Conservation (phyloP, 805 yeast genomes). For the Ogataea minuta region DNA sequence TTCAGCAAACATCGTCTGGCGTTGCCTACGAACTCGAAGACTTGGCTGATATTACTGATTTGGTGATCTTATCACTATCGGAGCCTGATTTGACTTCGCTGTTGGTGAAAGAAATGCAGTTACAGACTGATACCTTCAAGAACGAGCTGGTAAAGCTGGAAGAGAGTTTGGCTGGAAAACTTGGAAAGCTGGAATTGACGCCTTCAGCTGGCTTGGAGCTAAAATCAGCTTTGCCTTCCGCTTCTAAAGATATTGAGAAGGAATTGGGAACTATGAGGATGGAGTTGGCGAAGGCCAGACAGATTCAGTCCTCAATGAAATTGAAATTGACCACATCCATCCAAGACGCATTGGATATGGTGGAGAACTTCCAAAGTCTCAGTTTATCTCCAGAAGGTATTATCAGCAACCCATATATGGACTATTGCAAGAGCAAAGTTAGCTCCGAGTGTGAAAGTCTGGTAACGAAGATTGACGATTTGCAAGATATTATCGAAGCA, state of each 20-base stretch:
- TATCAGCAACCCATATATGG: slow-evolving; percentile 55
- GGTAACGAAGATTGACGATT: slow-evolving; percentile 79
- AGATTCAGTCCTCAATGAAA: slow-evolving; percentile 48
- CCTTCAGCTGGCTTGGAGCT: slow-evolving; percentile 3
- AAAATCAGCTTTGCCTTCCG: slow-evolving; percentile 3
- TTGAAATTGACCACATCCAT: slow-evolving; percentile 43
- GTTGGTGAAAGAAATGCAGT: slow-evolving; percentile 28
- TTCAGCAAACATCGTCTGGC: slow-evolving; percentile 57
- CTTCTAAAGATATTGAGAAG: slow-evolving; percentile 17
- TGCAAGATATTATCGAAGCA: slow-evolving; percentile 89
- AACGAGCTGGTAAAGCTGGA: slow-evolving; percentile 30
- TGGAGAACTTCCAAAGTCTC: slow-evolving; percentile 48
- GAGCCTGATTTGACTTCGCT: slow-evolving; percentile 38
- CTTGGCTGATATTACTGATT: slow-evolving; percentile 56
- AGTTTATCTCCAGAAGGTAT: slow-evolving; percentile 27
- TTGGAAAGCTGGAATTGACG: slow-evolving; percentile 22
- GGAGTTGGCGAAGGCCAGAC: slow-evolving; percentile 60
- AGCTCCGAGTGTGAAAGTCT: slow-evolving; percentile 75
- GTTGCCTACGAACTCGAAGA: slow-evolving; percentile 84
- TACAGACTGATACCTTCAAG: slow-evolving; percentile 27
- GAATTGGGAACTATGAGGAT: slow-evolving; percentile 47
- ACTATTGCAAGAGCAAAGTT: slow-evolving; percentile 65
- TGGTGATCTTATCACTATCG: slow-evolving; percentile 57
- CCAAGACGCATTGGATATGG: slow-evolving; percentile 40
- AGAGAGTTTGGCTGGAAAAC: slow-evolving; percentile 26